phyloP scores from a whole-genome alignment of 495 filamentous ascomycete genomes.

The Lepidopterella palustris region DNA sequence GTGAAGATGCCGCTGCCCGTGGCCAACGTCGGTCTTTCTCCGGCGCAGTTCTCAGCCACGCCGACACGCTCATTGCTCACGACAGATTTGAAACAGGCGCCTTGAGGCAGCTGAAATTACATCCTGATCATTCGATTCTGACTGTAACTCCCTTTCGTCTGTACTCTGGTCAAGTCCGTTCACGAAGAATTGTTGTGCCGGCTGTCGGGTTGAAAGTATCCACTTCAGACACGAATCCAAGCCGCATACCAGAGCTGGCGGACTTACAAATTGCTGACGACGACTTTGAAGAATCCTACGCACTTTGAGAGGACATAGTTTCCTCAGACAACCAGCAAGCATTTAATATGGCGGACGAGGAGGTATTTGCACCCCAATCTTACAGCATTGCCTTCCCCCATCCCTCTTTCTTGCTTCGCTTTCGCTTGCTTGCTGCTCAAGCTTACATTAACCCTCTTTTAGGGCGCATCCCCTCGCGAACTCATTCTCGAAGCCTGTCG shows the following conservation, averaged over 20 bases:
- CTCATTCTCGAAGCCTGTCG: constrained; percentile 88
- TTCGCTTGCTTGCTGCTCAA: too few relatives aligned
- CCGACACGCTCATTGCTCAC: constrained; percentile 18
- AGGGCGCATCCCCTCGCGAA: constrained; percentile 84
- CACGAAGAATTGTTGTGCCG: neutral
- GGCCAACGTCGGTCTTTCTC: neutral
- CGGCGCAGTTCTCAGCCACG: neutral
- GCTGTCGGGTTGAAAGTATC: neutral
- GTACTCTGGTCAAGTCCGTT: neutral
- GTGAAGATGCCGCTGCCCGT: too few relatives aligned
- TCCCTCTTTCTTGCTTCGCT: too few relatives aligned
- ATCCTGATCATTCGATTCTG: neutral
- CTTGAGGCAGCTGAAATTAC: neutral
- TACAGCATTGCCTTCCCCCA: neutral
- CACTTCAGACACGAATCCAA: neutral
- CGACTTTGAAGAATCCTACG: neutral
- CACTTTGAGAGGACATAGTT: neutral
- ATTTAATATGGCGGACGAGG: constrained; percentile 27
- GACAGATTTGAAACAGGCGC: neutral
- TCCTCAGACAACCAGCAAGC: neutral
- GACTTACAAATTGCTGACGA: neutral
- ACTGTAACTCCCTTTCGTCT: neutral
- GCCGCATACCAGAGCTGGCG: neutral
- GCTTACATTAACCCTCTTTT: too few relatives aligned
- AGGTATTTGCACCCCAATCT: constrained; percentile 12